Conservation (phyloP, 495 filamentous ascomycete species). For the Penicillium maclennaniae region DNA sequence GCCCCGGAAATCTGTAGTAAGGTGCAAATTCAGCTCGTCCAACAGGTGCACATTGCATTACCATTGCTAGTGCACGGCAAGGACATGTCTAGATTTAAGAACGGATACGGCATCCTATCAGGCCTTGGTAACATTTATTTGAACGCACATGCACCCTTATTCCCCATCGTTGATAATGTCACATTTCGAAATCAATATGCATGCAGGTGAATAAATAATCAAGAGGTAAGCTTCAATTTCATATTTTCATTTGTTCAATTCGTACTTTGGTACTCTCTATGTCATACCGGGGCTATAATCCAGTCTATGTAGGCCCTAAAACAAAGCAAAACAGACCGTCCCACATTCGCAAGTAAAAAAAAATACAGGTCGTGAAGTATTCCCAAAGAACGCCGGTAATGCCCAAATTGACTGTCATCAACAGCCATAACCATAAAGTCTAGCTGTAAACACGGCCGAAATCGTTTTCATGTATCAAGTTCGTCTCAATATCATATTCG, state of each 20-base stretch:
- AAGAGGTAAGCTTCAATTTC: no score
- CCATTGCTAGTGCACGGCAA: no score
- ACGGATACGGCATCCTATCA: no score
- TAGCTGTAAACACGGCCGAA: not conserved
- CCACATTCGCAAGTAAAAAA: slow-evolving; percentile 10
- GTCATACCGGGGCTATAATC: slow-evolving; percentile 2
- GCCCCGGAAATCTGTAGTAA: no score
- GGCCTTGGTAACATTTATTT: no score
- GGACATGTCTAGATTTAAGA: no score
- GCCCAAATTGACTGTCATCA: slow-evolving; percentile 3
- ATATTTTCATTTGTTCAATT: slow-evolving; percentile 7
- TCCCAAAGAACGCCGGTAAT: slow-evolving; percentile 11
- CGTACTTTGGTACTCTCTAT: slow-evolving; percentile 7
- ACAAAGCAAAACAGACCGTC: slow-evolving; percentile 2
- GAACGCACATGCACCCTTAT: no score
- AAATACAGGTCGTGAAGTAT: slow-evolving; percentile 17
- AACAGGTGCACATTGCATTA: no score
- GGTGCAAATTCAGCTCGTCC: no score
- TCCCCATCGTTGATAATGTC: no score
- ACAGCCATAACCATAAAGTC: slow-evolving; percentile 1
- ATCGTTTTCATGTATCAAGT: slow-evolving; percentile 1
- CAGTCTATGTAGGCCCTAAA: slow-evolving; percentile 15
- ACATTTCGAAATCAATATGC: no score
- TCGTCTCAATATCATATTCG: slow-evolving; percentile 2
- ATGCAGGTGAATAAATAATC: no score